A percentile compares a stretch with the other conserved stretches of the same genome.
Evolutionary conservation across 805 yeast species (phyloP).

Genomic region (Lachancea fermentati): DNA sequence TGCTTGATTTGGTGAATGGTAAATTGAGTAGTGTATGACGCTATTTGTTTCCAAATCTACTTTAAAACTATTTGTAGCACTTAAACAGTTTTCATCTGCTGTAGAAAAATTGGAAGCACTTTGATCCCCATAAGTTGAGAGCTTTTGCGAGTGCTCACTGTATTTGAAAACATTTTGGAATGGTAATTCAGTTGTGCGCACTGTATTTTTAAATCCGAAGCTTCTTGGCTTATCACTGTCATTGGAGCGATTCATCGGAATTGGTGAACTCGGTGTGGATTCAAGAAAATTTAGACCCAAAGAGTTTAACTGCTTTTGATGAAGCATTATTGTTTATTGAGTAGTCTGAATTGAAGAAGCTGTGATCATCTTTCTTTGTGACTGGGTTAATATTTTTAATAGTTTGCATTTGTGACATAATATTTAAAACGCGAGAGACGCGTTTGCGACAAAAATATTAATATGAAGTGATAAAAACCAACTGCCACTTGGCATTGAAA

Average conservation of each 20-base stretch:
- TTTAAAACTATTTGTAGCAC: conserved; percentile 2
- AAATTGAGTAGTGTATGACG: conserved; percentile 7
- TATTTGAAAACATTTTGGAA: too few species aligned
- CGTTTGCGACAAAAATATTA: not conserved
- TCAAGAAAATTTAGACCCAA: too few species aligned
- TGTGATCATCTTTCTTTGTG: too few species aligned
- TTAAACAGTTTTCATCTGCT: not conserved
- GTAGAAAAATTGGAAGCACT: not conserved
- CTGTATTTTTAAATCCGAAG: not conserved
- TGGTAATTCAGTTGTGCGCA: too few species aligned
- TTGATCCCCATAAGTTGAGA: not conserved
- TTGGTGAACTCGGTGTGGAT: too few species aligned
- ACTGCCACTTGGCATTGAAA: too few species aligned
- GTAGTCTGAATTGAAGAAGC: too few species aligned
- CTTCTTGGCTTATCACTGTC: not conserved
- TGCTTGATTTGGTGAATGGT: conserved; percentile 1
- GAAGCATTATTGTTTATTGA: not conserved
- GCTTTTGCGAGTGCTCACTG: too few species aligned
- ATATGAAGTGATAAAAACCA: not conserved
- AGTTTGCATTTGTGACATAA: not conserved
- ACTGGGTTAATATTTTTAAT: too few species aligned
- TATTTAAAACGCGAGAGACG: not conserved
- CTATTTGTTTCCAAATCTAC: conserved; percentile 4
- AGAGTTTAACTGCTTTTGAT: not conserved
- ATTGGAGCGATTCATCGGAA: too few species aligned